Evolutionary conservation across 2,329 filamentous ascomycete species (phyloP).

Genomic region (Botrytis pseudocinerea): DNA sequence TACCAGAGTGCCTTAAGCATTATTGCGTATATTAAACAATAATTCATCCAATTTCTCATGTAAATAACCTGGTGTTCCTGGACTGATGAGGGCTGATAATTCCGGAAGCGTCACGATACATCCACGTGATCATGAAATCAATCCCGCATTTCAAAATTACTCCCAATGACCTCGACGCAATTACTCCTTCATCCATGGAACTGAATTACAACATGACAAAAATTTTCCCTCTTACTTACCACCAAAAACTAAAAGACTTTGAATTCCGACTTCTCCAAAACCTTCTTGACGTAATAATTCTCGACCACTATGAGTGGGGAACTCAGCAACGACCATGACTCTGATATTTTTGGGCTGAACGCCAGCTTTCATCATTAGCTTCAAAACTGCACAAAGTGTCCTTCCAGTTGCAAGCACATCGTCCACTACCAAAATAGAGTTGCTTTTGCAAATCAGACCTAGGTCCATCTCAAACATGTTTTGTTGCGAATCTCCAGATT

Average conservation of each 20-base stretch:
- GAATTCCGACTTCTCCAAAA: constrained; percentile 33
- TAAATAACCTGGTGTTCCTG: too few relatives aligned
- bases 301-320: constrained; percentile 31
- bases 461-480: constrained; percentile 52
- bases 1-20: too few relatives aligned
- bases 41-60: too few relatives aligned
- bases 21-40: too few relatives aligned
- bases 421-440: constrained; percentile 32
- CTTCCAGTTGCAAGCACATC: constrained; percentile 35
- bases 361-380: constrained; percentile 31
- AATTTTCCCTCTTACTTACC: background rate
- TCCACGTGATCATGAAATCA: background rate
- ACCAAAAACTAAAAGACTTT: constrained; percentile 34
- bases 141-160: background rate
- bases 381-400: constrained; percentile 34
- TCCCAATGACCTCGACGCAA: too few relatives aligned
- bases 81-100: too few relatives aligned
- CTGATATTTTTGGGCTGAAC: constrained; percentile 28
- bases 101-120: background rate
- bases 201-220: too few relatives aligned
- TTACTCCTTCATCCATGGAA: background rate
- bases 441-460: constrained; percentile 43
- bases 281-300: constrained; percentile 30
- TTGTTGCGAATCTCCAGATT: constrained; percentile 32
- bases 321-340: constrained; percentile 33